These are phyloP conservation scores for Chrysanthemum lavandulifolium DNA, from an alignment of 129 eudicot genomes.

Conservation along the genomic window DNA sequence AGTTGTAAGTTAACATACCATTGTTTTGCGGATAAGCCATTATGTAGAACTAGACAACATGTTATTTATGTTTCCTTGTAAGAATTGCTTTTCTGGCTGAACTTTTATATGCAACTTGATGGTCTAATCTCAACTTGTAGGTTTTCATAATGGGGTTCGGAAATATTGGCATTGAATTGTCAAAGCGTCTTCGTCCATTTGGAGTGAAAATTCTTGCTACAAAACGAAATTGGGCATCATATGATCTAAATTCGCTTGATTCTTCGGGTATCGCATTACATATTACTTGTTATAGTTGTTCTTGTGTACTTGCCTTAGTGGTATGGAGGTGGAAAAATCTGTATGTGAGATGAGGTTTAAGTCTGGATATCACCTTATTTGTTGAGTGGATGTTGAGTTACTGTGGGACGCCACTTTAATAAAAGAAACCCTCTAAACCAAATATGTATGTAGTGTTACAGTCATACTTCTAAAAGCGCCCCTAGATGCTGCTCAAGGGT, in stretches of 20 bases:
- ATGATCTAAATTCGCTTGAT: constrained; percentile 22
- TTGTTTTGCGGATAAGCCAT: neutral
- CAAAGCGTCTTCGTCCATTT: constrained; percentile 84
- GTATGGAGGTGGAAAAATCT: too few relatives aligned
- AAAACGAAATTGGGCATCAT: constrained; percentile 71
- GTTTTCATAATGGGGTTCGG: constrained; percentile 90
- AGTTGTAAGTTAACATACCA: too few relatives aligned
- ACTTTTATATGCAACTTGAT: neutral
- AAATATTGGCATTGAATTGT: constrained; percentile 78
- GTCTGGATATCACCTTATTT: neutral
- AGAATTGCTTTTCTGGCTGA: neutral
- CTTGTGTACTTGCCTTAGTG: neutral
- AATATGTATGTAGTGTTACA: too few relatives aligned
- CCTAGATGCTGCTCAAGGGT: too few relatives aligned
- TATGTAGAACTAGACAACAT: neutral
- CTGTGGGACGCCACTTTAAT: too few relatives aligned
- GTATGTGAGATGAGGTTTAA: too few relatives aligned
- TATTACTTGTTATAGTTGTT: neutral
- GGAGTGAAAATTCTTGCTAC: constrained; percentile 89
- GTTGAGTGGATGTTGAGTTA: too few relatives aligned
- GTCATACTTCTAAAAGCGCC: too few relatives aligned
- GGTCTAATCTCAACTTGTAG: constrained; percentile 36
- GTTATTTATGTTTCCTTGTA: neutral
- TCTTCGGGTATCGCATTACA: constrained; percentile 27
- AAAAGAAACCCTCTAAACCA: too few relatives aligned